Evolutionary conservation across 108 stramenopile species (phyloP), one percentile per base, ranked within the genome.

Genomic region (Parietichytrium sp.): DNA sequence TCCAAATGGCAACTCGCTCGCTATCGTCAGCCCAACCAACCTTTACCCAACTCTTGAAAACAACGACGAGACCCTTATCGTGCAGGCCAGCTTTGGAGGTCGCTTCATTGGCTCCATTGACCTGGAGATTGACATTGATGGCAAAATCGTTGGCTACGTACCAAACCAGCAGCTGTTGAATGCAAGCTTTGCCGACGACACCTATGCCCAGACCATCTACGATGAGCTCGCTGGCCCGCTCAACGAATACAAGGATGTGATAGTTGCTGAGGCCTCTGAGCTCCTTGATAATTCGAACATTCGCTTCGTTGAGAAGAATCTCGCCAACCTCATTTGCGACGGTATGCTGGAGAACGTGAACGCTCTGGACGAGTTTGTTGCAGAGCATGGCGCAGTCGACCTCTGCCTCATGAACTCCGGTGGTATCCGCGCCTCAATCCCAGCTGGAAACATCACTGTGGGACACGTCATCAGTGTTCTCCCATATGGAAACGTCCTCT

Each of bases 261-360:
- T 72, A 10, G 61, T 72, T n/a, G 20, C 38, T 1, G 38, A 72
- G 61, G 45, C 29, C 42, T 10, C 13, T 8, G 20, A 45, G 10
- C 6, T 15, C 3, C 61, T 72, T 25, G 33, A 45, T 20, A 42
- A 42, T n/a, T 2, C 61, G 15, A 45, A 6, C 61, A 42, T 72
- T 7, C 61, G 61, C 1, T 72, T 18, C 33, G 42, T 16, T 12
- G 61, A 72, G 61, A 72, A 8, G 8, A 72, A 72, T 42, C 42
- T 72, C 38, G 61, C 38, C 29, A 72, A 72, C 61, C 10, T 72
- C 13, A 45, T 72, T 36, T 72, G 61, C 61, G 61, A 72, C 61
- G 33, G 38, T 1, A 72, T 72, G 18, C 61, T 72, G 10, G 33
- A 38, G 38, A 72, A 72, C 3, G 42, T 72, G 0, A 25, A 72